Evolutionary conservation across 192 early-diverging fungal genomes (phyloP).

Genomic region (Backusella westeae): DNA sequence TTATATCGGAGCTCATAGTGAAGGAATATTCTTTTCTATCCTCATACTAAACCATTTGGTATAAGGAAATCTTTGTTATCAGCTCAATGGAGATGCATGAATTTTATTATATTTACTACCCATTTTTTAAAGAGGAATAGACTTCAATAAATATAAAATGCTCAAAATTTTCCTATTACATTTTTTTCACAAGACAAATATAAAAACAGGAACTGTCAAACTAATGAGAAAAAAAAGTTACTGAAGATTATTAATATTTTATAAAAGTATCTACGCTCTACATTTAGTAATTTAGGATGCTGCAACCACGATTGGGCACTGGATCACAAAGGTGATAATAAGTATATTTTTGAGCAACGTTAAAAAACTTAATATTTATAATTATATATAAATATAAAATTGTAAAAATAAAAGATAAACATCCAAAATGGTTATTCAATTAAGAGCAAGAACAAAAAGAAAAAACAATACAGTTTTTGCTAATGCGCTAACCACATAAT

Average conservation of each 20-base stretch:
- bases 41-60: neutral
- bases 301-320: neutral
- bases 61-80: neutral
- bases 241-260: neutral
- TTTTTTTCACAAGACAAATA: neutral
- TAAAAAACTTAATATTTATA: neutral
- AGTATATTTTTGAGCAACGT: slow-evolving; percentile 10
- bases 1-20: neutral
- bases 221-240: neutral
- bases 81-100: neutral
- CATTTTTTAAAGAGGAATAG: neutral
- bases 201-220: neutral
- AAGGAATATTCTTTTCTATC: neutral
- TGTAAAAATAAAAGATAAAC: neutral
- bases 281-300: neutral
- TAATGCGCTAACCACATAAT: neutral
- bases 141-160: neutral
- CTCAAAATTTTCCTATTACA: neutral
- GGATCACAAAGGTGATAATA: neutral
- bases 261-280: neutral
- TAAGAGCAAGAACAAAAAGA: neutral
- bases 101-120: neutral
- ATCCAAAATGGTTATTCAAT: neutral
- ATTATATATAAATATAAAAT: neutral
- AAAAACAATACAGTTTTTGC: neutral